A percentile compares a stretch with the other conserved stretches of the same genome.
phyloP scores from a whole-genome alignment of 139 green algal species.

The Chara braunii region DNA sequence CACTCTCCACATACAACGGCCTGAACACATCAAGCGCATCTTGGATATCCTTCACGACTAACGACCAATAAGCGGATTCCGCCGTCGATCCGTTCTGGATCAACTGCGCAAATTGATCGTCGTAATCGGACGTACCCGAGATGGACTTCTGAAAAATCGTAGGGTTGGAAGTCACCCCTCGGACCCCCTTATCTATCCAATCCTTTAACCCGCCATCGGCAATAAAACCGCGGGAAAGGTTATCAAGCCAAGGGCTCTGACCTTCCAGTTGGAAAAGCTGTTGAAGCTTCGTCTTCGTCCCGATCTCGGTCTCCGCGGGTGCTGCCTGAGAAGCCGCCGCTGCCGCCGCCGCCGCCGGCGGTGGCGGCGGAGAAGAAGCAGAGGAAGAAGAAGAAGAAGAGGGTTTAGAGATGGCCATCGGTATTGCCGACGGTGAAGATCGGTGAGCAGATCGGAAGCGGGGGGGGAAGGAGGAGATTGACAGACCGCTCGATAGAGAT shows the following conservation, averaged over 20 bases:
- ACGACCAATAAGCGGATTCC: constrained; percentile 22
- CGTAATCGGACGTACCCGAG: constrained; percentile 11
- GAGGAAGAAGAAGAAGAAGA: too few species aligned
- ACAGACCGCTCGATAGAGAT: too few species aligned
- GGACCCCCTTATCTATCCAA: constrained; percentile 4
- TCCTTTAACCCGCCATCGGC: constrained; percentile 1
- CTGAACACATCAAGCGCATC: constrained; percentile 17
- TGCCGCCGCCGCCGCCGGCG: too few species aligned
- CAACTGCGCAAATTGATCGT: constrained; percentile 30
- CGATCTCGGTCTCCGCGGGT: too few species aligned
- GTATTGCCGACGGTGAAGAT: too few species aligned
- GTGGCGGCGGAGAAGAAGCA: too few species aligned
- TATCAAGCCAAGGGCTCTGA: constrained; percentile 33
- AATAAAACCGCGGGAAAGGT: constrained; percentile 5
- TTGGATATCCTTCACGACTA: constrained; percentile 26
- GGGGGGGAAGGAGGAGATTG: too few species aligned
- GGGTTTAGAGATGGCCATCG: too few species aligned
- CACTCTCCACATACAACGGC: constrained; percentile 14
- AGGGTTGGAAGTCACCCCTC: constrained; percentile 29
- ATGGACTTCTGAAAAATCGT: constrained; percentile 38
- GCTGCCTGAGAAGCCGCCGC: too few species aligned
- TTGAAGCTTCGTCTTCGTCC: too few species aligned
- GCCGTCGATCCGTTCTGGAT: background rate
- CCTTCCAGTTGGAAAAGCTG: too few species aligned
- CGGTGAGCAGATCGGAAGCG: too few species aligned